Evolutionary conservation across 768 basidiomycete genomes (phyloP).

Genomic region (Boletellus ananiceps): DNA sequence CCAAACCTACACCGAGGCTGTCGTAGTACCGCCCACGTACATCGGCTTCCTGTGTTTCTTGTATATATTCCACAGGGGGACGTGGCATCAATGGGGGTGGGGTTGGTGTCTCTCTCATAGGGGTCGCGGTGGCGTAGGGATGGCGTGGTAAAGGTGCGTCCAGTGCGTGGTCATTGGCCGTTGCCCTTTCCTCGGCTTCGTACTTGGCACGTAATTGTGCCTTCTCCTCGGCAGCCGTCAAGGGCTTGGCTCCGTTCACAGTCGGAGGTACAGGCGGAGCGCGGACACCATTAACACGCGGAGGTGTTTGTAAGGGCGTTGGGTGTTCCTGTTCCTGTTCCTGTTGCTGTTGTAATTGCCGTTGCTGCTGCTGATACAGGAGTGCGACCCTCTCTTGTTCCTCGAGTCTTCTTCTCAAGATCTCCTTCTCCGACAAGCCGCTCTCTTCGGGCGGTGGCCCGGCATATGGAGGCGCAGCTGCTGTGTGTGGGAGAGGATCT

Average conservation of each 20-base stretch:
- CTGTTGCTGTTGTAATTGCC: not conserved
- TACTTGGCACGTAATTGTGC: slow-evolving; percentile 61
- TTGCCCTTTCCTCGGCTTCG: slow-evolving; percentile 46
- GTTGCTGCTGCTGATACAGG: slow-evolving; percentile 16
- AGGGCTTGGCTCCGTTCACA: slow-evolving; percentile 25
- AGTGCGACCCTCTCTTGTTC: slow-evolving; percentile 46
- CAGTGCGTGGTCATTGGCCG: slow-evolving; percentile 22
- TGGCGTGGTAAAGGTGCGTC: slow-evolving; percentile 9
- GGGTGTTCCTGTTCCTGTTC: slow-evolving; percentile 1
- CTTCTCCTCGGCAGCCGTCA: slow-evolving; percentile 80
- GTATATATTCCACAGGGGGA: slow-evolving; percentile 75
- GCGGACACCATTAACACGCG: slow-evolving; percentile 24
- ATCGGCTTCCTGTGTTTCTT: slow-evolving; percentile 77
- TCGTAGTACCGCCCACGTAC: slow-evolving; percentile 44
- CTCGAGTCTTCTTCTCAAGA: slow-evolving; percentile 50
- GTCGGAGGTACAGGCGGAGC: slow-evolving; percentile 30
- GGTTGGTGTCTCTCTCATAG: slow-evolving; percentile 26
- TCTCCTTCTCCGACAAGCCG: slow-evolving; percentile 51
- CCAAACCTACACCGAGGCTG: slow-evolving; percentile 16
- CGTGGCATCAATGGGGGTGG: slow-evolving; percentile 75
- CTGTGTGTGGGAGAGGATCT: slow-evolving; percentile 13
- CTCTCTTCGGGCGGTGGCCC: slow-evolving; percentile 19
- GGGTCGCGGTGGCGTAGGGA: slow-evolving; percentile 13
- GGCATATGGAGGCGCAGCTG: slow-evolving; percentile 22
- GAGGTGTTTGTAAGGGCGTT: slow-evolving; percentile 23